Evolutionary conservation across 306 rosid genomes (phyloP).

Genomic region (Boehmeria nivea): DNA sequence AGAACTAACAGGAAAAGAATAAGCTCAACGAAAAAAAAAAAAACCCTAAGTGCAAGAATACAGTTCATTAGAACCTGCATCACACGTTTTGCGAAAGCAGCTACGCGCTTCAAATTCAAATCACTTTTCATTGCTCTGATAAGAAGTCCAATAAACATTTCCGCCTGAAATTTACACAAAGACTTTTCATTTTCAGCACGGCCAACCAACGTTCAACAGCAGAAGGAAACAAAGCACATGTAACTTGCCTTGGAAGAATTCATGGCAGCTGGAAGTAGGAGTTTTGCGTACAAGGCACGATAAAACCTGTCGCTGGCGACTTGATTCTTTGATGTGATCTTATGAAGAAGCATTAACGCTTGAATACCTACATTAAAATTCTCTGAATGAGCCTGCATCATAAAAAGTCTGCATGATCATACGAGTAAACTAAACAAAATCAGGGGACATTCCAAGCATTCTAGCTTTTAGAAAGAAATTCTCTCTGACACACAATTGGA

Average conservation of each 20-base stretch:
- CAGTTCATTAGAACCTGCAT: conserved; percentile 53
- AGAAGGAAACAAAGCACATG: not conserved
- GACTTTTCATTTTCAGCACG: not conserved
- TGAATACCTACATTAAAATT: conserved; percentile 92
- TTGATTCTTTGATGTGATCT: conserved; percentile 89
- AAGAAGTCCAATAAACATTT: conserved; percentile 88
- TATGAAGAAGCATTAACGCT: conserved; percentile 91
- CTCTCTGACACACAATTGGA: no score
- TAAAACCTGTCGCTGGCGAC: conserved; percentile 84
- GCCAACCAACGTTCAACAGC: not conserved
- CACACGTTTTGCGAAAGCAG: conserved; percentile 84
- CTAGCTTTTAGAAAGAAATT: no score
- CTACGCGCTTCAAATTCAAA: conserved; percentile 77
- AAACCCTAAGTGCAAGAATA: conserved; percentile 4
- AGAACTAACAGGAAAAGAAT: not conserved
- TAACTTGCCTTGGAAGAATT: conserved; percentile 78
- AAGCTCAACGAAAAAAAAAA: not conserved
- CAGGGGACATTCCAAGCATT: no score
- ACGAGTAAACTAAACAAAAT: not conserved
- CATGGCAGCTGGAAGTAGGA: conserved; percentile 85
- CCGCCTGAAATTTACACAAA: conserved; percentile 48
- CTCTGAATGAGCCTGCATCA: conserved; percentile 82
- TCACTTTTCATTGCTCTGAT: conserved; percentile 89
- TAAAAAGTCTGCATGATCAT: conserved; percentile 14
- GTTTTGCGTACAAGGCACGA: conserved; percentile 86